Evolutionary conservation across 2,329 filamentous ascomycete species (phyloP).

Genomic region (Nothophoma quercina): DNA sequence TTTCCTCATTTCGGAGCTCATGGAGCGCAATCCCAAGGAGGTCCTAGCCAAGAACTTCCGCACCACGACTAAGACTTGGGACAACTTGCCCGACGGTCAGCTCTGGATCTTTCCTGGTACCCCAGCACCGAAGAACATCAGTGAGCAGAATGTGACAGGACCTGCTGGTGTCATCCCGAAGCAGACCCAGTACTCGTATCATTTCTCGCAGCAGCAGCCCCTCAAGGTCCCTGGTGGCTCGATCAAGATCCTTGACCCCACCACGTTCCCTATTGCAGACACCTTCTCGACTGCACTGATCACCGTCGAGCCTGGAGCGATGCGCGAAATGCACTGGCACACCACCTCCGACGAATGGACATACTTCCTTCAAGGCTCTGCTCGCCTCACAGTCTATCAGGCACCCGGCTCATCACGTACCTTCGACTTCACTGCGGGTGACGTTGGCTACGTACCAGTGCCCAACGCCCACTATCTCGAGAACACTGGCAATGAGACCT

Average conservation of each 20-base stretch:
- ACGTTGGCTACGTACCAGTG: constrained; percentile 66
- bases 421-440: constrained; percentile 67
- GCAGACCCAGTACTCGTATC: constrained; percentile 49
- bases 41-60: constrained; percentile 55
- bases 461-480: constrained; percentile 67
- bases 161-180: constrained; percentile 43
- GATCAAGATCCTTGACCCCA: constrained; percentile 67
- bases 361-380: constrained; percentile 65
- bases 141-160: constrained; percentile 55
- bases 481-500: constrained; percentile 65
- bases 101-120: constrained; percentile 55
- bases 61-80: constrained; percentile 47
- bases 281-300: constrained; percentile 66
- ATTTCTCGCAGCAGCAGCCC: constrained; percentile 58
- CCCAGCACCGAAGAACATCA: constrained; percentile 46
- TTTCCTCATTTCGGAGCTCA: constrained; percentile 64
- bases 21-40: constrained; percentile 53
- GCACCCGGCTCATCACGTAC: constrained; percentile 61
- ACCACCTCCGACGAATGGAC: constrained; percentile 67
- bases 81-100: constrained; percentile 49
- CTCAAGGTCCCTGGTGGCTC: constrained; percentile 63
- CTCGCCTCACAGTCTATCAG: constrained; percentile 63
- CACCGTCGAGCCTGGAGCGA: constrained; percentile 67
- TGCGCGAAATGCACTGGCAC: constrained; percentile 72
- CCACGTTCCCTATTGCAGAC: constrained; percentile 64